A percentile compares a stretch with the other conserved stretches of the same genome.
Conservation (phyloP, 2,329 filamentous ascomycete species). For the Myriangium duriaei region DNA sequence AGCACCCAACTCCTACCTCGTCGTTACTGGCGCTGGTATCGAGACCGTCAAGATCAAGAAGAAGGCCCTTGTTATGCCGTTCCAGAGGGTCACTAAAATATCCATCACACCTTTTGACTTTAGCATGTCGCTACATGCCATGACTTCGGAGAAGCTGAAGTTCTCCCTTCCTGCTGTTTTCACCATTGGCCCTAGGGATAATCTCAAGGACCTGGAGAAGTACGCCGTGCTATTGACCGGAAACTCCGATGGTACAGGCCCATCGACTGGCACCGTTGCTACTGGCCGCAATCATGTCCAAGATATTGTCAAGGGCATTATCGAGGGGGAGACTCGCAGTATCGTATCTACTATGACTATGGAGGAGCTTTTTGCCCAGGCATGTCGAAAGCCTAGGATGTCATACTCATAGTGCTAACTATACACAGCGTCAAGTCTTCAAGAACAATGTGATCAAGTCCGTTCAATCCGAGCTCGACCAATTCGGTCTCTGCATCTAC, state of each 20-base stretch:
- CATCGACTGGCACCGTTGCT: constrained; percentile 24
- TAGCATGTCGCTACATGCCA: constrained; percentile 68
- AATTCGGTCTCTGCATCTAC: constrained; percentile 59
- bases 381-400: no score
- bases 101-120: constrained; percentile 57
- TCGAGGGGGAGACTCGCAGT: constrained; percentile 75
- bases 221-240: constrained; percentile 70
- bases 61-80: constrained; percentile 58
- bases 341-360: constrained; percentile 84
- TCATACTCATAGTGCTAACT: no score
- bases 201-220: constrained; percentile 58
- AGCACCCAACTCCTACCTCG: constrained; percentile 71
- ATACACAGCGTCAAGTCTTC: constrained; percentile 63
- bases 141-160: constrained; percentile 80
- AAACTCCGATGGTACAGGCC: constrained; percentile 36
- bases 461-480: constrained; percentile 65
- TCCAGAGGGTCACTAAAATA: constrained; percentile 45
- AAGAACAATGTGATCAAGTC: constrained; percentile 52
- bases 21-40: constrained; percentile 69
- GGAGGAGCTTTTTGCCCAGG: constrained; percentile 78
- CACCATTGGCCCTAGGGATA: constrained; percentile 70
- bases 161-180: constrained; percentile 75
- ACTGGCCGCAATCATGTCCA: constrained; percentile 55
- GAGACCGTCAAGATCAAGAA: constrained; percentile 66
- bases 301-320: constrained; percentile 80